phyloP scores from a whole-genome alignment of 139 green algal genomes.

The Spirogloea muscicola region DNA sequence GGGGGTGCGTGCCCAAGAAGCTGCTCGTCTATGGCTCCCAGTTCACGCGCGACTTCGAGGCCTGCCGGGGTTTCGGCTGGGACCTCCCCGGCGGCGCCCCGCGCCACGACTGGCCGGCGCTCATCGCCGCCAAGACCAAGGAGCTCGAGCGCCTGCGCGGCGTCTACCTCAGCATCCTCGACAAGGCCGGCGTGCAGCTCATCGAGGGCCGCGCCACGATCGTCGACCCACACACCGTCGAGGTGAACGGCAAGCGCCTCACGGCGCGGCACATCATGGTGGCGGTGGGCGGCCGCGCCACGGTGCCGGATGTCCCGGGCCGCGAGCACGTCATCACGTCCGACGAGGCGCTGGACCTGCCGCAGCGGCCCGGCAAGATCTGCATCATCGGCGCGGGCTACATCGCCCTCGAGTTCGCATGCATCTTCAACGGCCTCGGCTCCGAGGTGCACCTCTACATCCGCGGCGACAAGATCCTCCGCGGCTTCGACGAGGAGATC shows the following conservation, averaged over 20 bases:
- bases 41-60: slow-evolving; percentile 79
- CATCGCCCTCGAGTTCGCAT: slow-evolving; percentile 94
- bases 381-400: slow-evolving; percentile 88
- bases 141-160: slow-evolving; percentile 86
- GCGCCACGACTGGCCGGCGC: slow-evolving; percentile 55
- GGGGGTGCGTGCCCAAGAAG: slow-evolving; percentile 99
- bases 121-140: slow-evolving; percentile 72
- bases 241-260: slow-evolving; percentile 58
- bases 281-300: slow-evolving; percentile 75
- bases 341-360: slow-evolving; percentile 87
- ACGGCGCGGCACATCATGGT: slow-evolving; percentile 85
- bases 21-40: slow-evolving; percentile 84
- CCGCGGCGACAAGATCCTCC: slow-evolving; percentile 63
- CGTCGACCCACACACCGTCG: slow-evolving; percentile 82
- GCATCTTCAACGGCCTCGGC: slow-evolving; percentile 89
- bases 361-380: slow-evolving; percentile 66
- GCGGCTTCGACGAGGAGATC: slow-evolving; percentile 58
- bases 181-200: slow-evolving; percentile 59
- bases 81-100: slow-evolving; percentile 31
- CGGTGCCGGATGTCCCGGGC: slow-evolving; percentile 76
- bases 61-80: slow-evolving; percentile 84
- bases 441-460: slow-evolving; percentile 77
- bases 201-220: slow-evolving; percentile 80
- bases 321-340: slow-evolving; percentile 83
- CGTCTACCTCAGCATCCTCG: slow-evolving; percentile 77